These are phyloP conservation scores for Atalantia buxifolia DNA, from an alignment of 345 rosid genomes.

Conservation along the genomic window DNA sequence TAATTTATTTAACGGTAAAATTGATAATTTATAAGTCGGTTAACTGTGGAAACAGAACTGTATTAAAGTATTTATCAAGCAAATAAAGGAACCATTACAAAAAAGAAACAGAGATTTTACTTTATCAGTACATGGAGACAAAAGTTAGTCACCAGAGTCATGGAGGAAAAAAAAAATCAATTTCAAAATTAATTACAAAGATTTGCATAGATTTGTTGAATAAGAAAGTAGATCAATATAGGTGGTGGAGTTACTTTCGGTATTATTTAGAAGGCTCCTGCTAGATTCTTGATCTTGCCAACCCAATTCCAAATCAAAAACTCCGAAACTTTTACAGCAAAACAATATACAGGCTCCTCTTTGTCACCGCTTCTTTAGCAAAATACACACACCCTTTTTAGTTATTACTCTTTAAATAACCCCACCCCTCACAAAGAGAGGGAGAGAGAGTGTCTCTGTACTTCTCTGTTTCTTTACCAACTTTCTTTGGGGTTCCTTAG, in stretches of 20 bases:
- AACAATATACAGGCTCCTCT: background rate
- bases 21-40: no score
- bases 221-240: background rate
- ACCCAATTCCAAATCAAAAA: background rate
- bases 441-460: background rate
- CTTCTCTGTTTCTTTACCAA: background rate
- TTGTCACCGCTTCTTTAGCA: background rate
- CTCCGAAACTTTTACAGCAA: background rate
- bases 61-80: no score
- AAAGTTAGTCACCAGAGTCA: no score
- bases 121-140: no score
- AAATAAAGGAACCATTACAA: no score
- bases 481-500: background rate
- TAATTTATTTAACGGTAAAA: no score
- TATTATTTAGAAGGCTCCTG: background rate
- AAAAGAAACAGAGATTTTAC: no score
- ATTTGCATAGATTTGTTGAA: background rate
- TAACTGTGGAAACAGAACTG: no score
- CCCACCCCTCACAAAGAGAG: no score
- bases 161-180: background rate
- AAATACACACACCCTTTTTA: no score
- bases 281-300: slow-evolving; percentile 6
- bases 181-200: background rate
- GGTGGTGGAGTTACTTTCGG: background rate
- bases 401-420: background rate